Conservation (phyloP, 1,139 yeast genomes). For the Arxiozyma slooffiae region DNA sequence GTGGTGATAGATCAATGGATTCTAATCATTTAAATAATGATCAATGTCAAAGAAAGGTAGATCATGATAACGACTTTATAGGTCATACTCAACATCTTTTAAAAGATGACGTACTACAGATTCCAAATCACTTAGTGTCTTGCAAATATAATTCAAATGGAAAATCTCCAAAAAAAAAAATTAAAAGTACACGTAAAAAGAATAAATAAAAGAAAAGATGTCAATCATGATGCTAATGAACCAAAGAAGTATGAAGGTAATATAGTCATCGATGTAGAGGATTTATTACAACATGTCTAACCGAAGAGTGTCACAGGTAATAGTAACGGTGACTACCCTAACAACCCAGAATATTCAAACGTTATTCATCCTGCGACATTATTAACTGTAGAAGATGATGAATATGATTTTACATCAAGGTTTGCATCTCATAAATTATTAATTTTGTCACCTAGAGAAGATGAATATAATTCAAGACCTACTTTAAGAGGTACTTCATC, state of each 20-base stretch:
- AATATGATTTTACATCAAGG: constrained; percentile 6
- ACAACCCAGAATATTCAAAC: not conserved
- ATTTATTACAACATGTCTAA: constrained; percentile 25
- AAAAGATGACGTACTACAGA: not conserved
- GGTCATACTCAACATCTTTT: constrained; percentile 18
- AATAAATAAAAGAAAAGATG: not conserved
- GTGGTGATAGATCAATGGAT: constrained; percentile 8
- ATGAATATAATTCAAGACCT: constrained; percentile 27
- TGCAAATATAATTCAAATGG: constrained; percentile 6
- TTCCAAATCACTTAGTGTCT: constrained; percentile 2
- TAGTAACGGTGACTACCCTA: constrained; percentile 1
- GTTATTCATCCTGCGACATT: not conserved
- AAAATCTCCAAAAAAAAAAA: constrained; percentile 5
- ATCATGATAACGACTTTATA: constrained; percentile 16
- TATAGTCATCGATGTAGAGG: constrained; percentile 30
- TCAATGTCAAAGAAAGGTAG: not conserved
- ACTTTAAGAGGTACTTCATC: constrained; percentile 41
- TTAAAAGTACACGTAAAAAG: not conserved
- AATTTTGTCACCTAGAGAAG: constrained; percentile 12
- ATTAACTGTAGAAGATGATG: constrained; percentile 7
- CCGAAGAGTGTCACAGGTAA: constrained; percentile 6
- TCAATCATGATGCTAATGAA: not conserved
- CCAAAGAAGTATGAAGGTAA: constrained; percentile 12
- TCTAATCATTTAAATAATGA: not conserved
- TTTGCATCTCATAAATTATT: constrained; percentile 8